Evolutionary conservation across 306 rosid genomes (phyloP).

Genomic region (Sphenostylis stenocarpa): DNA sequence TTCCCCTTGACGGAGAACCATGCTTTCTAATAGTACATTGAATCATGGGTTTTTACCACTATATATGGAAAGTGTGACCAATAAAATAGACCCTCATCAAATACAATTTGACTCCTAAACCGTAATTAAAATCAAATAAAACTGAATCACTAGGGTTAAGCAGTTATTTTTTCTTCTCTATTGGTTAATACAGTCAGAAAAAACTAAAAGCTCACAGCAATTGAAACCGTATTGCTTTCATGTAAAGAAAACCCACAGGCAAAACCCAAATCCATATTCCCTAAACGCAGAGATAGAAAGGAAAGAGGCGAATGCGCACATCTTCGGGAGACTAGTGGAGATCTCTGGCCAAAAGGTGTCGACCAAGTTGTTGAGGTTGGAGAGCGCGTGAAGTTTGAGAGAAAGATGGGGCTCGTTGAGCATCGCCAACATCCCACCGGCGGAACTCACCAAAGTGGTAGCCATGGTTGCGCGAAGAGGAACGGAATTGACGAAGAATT

Average conservation of each 20-base stretch:
- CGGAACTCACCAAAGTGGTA: slow-evolving; percentile 84
- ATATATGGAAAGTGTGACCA: neutral
- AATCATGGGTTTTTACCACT: neutral
- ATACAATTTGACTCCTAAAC: neutral
- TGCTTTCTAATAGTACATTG: neutral
- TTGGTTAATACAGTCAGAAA: neutral
- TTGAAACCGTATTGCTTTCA: neutral
- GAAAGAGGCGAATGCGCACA: slow-evolving; percentile 48
- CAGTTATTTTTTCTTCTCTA: neutral
- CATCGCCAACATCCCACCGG: slow-evolving; percentile 96
- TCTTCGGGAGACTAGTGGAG: slow-evolving; percentile 92
- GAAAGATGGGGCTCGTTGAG: slow-evolving; percentile 77
- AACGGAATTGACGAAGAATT: slow-evolving; percentile 1
- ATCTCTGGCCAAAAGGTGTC: slow-evolving; percentile 98
- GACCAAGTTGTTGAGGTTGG: slow-evolving; percentile 86
- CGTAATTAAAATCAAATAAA: neutral
- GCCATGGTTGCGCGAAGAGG: slow-evolving; percentile 42
- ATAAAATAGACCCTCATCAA: neutral
- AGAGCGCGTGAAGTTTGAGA: slow-evolving; percentile 89
- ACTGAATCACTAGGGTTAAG: neutral
- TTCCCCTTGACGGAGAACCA: neutral
- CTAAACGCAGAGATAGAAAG: neutral
- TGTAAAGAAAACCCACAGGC: neutral
- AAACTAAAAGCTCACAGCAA: neutral
- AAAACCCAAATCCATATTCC: slow-evolving; percentile 28